Conservation (phyloP, 176 grass and related monocot genomes). For the Carex scoparia region DNA sequence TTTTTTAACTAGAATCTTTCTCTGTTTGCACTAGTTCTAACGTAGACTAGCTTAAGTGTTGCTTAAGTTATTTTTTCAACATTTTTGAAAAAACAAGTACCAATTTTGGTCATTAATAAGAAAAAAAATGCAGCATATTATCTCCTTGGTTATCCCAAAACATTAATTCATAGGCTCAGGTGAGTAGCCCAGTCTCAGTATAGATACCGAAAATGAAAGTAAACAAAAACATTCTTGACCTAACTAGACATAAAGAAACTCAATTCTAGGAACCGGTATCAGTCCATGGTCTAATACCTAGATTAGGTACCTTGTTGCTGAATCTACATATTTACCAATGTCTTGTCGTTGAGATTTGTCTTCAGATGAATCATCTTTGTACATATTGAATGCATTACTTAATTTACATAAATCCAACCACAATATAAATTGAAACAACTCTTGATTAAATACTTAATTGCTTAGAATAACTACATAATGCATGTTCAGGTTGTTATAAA, state of each 20-base stretch:
- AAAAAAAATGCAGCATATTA: neutral
- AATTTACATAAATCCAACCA: neutral
- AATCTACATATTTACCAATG: conserved; percentile 13
- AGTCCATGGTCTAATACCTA: neutral
- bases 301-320: conserved; percentile 44
- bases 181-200: neutral
- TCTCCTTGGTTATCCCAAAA: neutral
- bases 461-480: neutral
- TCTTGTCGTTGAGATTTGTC: conserved; percentile 35
- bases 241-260: neutral
- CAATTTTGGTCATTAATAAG: neutral
- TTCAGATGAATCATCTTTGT: conserved; percentile 37
- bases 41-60: neutral
- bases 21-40: neutral
- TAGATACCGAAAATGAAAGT: neutral
- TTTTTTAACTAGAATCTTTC: neutral
- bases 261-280: neutral
- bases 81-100: neutral
- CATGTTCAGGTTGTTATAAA: conserved; percentile 57
- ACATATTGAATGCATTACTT: neutral
- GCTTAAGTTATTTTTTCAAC: neutral
- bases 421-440: neutral
- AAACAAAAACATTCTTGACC: neutral
- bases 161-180: neutral
- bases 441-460: neutral